phyloP scores from a whole-genome alignment of 495 filamentous ascomycete species.

The Chaetomium tenue region DNA sequence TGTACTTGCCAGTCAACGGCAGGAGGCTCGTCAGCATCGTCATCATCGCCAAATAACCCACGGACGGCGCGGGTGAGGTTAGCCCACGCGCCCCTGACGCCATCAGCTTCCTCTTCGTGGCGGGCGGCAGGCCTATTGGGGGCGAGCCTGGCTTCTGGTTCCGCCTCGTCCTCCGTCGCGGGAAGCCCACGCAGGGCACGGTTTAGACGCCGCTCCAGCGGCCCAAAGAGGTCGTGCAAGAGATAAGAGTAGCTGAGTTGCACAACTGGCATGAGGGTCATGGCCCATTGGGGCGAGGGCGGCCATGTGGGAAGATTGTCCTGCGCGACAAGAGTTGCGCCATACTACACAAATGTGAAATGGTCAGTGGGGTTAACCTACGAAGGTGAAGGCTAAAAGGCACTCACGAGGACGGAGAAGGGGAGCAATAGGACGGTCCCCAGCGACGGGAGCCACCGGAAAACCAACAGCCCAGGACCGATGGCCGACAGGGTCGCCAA shows the following conservation, averaged over 20 bases:
- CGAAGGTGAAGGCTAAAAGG: too few relatives aligned
- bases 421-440: constrained; percentile 37
- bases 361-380: not conserved
- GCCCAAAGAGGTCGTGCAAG: constrained; percentile 62
- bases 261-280: constrained; percentile 66
- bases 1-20: constrained; percentile 41
- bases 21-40: constrained; percentile 19
- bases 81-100: constrained; percentile 16
- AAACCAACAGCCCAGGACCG: constrained; percentile 42
- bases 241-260: constrained; percentile 65
- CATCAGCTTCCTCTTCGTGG: constrained; percentile 12
- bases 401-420: constrained; percentile 37
- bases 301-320: constrained; percentile 57
- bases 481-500: constrained; percentile 34
- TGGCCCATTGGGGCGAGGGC: constrained; percentile 67
- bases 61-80: constrained; percentile 23
- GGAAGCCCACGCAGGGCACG: constrained; percentile 32
- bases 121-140: constrained; percentile 2
- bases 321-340: constrained; percentile 22
- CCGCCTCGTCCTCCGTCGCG: constrained; percentile 21
- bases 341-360: constrained; percentile 25
- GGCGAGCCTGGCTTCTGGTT: not conserved
- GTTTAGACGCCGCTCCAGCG: constrained; percentile 62
- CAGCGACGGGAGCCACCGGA: constrained; percentile 35
- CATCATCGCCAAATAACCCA: constrained; percentile 32